These are phyloP conservation scores for Xylariaceae sp. DNA, from an alignment of 2,329 filamentous ascomycete genomes.

Conservation along the genomic window DNA sequence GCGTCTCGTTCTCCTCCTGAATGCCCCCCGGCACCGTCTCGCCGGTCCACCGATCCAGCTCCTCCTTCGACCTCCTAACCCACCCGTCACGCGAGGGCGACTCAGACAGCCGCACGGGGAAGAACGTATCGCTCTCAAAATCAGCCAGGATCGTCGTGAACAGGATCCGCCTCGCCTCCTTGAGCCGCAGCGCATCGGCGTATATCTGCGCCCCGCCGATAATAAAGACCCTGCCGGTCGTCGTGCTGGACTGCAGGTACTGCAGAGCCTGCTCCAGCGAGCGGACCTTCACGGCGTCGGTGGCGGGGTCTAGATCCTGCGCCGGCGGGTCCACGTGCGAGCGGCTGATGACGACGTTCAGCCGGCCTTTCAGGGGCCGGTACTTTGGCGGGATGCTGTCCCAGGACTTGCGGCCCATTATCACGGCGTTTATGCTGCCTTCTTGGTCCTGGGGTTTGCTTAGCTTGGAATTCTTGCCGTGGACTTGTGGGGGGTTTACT, in stretches of 20 bases:
- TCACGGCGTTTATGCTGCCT: constrained; percentile 63
- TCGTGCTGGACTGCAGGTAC: constrained; percentile 39
- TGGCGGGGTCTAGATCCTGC: constrained; percentile 24
- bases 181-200: constrained; percentile 58
- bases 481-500: background rate
- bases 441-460: constrained; percentile 2
- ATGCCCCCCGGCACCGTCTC: constrained; percentile 55
- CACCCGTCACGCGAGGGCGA: constrained; percentile 41
- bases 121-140: constrained; percentile 73
- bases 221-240: constrained; percentile 62
- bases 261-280: constrained; percentile 57
- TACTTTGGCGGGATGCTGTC: constrained; percentile 78
- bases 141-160: constrained; percentile 65
- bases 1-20: constrained; percentile 59
- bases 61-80: constrained; percentile 48
- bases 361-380: constrained; percentile 71
- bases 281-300: constrained; percentile 52
- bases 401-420: constrained; percentile 98
- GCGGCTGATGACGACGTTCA: constrained; percentile 78
- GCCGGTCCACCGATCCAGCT: constrained; percentile 61
- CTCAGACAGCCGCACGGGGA: constrained; percentile 55
- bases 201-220: constrained; percentile 93
- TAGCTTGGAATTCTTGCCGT: too few species aligned
- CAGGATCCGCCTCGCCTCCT: constrained; percentile 58
- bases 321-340: constrained; percentile 33